Evolutionary conservation across 257 asterid genomes (phyloP).

Genomic region (Nicotiana sylvestris): DNA sequence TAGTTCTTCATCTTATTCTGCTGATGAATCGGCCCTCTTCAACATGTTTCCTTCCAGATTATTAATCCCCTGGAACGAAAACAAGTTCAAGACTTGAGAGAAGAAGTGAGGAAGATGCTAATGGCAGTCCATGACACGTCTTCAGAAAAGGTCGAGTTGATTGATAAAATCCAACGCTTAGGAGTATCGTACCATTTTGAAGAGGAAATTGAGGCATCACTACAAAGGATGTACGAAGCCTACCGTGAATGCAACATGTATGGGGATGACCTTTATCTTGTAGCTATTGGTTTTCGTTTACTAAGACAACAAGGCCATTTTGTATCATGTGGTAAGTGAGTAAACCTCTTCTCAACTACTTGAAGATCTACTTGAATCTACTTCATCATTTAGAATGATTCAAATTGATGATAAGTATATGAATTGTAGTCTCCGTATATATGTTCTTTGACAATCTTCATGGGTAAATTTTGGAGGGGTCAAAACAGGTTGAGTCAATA

Average conservation of each 20-base stretch:
- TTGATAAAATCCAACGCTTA: constrained; percentile 18
- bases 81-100: not conserved
- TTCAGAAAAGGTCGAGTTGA: not conserved
- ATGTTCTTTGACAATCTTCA: not conserved
- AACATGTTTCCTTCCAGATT: not conserved
- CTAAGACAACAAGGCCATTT: constrained; percentile 19
- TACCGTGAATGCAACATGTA: not conserved
- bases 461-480: not conserved
- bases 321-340: constrained; percentile 8
- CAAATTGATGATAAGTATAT: not conserved
- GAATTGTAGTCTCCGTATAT: not conserved
- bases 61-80: not conserved
- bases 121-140: not conserved
- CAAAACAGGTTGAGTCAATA: too few species aligned
- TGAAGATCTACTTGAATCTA: too few species aligned
- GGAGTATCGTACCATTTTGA: constrained; percentile 27
- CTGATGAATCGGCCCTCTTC: too few species aligned
- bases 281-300: constrained; percentile 23
- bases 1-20: too few species aligned
- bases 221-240: not conserved
- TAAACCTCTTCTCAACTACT: too few species aligned
- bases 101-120: constrained; percentile 9
- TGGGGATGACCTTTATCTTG: constrained; percentile 6
- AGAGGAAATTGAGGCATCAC: constrained; percentile 10
- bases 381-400: too few species aligned